phyloP scores from a whole-genome alignment of 139 green algal species.

The Penium margaritaceum region DNA sequence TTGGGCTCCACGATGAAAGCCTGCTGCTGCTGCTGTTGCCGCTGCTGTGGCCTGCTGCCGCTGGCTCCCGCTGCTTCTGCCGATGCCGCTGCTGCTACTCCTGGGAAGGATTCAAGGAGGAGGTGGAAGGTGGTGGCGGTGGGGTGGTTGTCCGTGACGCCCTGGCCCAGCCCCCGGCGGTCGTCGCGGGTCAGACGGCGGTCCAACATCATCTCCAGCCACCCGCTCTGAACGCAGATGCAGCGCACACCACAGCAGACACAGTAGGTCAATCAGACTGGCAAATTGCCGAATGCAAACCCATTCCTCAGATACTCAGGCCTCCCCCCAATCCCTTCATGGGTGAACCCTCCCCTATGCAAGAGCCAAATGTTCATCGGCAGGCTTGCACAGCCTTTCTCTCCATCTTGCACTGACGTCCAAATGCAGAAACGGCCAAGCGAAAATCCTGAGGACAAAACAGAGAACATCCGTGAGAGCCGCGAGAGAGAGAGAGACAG shows the following conservation, averaged over 20 bases:
- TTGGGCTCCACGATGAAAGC: not conserved
- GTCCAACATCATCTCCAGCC: slow-evolving; percentile 47
- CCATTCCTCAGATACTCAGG: not conserved
- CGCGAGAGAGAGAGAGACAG: no score
- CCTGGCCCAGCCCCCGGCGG: slow-evolving; percentile 36
- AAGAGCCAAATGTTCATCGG: no score
- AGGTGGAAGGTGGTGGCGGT: slow-evolving; percentile 35
- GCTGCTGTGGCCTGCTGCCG: not conserved
- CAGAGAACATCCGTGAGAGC: no score
- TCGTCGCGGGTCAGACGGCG: slow-evolving; percentile 26
- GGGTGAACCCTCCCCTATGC: not conserved
- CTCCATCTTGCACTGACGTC: slow-evolving; percentile 8
- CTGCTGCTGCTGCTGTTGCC: not conserved
- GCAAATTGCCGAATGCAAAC: not conserved
- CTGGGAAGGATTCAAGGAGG: slow-evolving; percentile 21
- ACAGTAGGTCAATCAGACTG: not conserved
- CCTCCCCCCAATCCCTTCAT: not conserved
- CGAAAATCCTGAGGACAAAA: no score
- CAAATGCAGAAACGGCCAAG: no score
- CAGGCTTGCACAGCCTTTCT: no score
- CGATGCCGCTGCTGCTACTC: not conserved
- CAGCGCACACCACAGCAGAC: not conserved
- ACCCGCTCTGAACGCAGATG: slow-evolving; percentile 3
- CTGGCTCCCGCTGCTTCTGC: not conserved
- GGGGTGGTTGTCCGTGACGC: slow-evolving; percentile 41